Evolutionary conservation across 164 flowering plant species (phyloP).

Genomic region (Chimonanthus salicifolius): DNA sequence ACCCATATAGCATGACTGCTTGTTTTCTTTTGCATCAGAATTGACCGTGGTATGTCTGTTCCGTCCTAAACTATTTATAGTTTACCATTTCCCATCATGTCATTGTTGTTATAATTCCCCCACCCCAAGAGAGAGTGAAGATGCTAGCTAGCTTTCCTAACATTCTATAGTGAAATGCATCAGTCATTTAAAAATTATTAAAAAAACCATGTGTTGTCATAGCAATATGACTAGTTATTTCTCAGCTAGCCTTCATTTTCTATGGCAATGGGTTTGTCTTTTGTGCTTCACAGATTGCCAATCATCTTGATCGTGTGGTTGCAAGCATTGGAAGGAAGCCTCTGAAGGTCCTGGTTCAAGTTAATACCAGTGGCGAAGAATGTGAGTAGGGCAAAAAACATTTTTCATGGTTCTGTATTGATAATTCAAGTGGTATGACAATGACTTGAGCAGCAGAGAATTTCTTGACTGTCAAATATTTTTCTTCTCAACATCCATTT

Average conservation of each 20-base stretch:
- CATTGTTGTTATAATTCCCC: too few species aligned
- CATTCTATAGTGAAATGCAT: neutral
- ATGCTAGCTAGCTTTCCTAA: too few species aligned
- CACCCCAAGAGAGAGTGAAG: too few species aligned
- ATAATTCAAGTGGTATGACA: constrained; percentile 3
- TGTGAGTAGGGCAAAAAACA: constrained; percentile 46
- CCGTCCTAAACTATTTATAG: neutral
- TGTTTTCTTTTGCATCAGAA: neutral
- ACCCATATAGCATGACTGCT: too few species aligned
- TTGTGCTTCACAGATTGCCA: constrained; percentile 56
- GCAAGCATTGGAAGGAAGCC: constrained; percentile 70
- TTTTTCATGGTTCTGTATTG: constrained; percentile 1
- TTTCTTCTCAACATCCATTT: neutral
- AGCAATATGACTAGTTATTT: neutral
- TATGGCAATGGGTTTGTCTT: neutral
- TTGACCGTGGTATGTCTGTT: neutral
- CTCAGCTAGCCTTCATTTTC: neutral
- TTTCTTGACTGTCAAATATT: neutral
- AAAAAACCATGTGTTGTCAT: neutral
- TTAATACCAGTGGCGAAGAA: constrained; percentile 93
- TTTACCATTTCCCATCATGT: neutral
- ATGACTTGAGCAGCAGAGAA: neutral
- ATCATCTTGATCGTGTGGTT: constrained; percentile 66
- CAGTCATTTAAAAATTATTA: neutral
- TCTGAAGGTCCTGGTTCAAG: constrained; percentile 83